Evolutionary conservation across 2,329 filamentous ascomycete species (phyloP).

Genomic region (Arthrobotrys pseudoclavata): DNA sequence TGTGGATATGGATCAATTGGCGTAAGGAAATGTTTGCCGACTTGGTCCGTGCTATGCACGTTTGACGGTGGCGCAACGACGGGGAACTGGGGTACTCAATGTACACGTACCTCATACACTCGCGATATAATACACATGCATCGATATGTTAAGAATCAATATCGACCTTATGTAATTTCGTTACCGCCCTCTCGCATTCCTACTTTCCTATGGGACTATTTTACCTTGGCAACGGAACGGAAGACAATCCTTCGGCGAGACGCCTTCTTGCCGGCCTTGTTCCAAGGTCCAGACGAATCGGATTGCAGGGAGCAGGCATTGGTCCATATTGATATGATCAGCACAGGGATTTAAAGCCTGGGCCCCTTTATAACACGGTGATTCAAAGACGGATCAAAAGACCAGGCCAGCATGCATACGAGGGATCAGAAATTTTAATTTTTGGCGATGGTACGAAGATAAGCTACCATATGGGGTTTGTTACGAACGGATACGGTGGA

Average conservation of each 20-base stretch:
- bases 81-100: constrained; percentile 36
- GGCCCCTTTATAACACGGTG: background rate
- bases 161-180: constrained; percentile 33
- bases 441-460: background rate
- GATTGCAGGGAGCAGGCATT: constrained; percentile 20
- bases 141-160: constrained; percentile 3
- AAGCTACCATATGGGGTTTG: too few species aligned
- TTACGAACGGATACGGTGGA: too few species aligned
- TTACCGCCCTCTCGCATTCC: constrained; percentile 36
- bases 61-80: constrained; percentile 26
- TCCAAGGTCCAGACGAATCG: constrained; percentile 19
- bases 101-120: constrained; percentile 15
- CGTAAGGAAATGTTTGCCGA: constrained; percentile 3
- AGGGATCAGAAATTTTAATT: background rate
- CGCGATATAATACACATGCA: constrained; percentile 3
- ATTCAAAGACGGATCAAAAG: background rate
- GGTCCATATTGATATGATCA: constrained; percentile 35
- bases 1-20: background rate
- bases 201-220: background rate
- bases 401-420: constrained; percentile 4
- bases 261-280: constrained; percentile 11
- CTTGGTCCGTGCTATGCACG: constrained; percentile 22
- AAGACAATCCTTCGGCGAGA: constrained; percentile 46
- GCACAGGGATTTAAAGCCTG: constrained; percentile 31
- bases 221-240: constrained; percentile 44